Evolutionary conservation across 2,329 filamentous ascomycete genomes (phyloP), one percentile per base, ranked within the genome.

Genomic region (Metarhizium brunneum): DNA sequence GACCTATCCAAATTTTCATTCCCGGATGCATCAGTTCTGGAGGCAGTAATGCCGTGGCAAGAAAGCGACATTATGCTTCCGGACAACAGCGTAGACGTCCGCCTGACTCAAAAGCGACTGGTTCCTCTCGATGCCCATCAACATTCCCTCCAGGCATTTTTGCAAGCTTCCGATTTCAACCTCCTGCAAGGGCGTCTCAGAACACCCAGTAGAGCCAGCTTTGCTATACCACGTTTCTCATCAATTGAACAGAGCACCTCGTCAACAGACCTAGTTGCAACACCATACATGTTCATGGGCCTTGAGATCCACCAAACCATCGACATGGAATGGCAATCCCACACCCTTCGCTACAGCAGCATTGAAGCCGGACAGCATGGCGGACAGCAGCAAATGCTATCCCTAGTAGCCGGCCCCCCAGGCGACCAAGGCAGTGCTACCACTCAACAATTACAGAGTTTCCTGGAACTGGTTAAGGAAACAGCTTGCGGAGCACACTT

Each of bases 361-460:
- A 71, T 82, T 58, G 76, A 82, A 58, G 77, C 72, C 5, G 79
- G 79, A 0, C 71, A 72, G 52, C 75, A 77, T 56, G 76, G 75
- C 52, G 79, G 79, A 6, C 75, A 74, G 13, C 71, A 77, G n/a
- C 73, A 76, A 20, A 76, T 80, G 62, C 64, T 84, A 29, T 73
- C 69, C 2, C 69, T 84, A 18, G 57, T 62, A 20, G 55, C 59
- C 16, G 58, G 61, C 3, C 49, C n/a, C 11, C 51, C 52, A 2
- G 29, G 18, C 11, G 11, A 14, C 38, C 13, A 36, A 11, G 30
- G 48, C 14, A 32, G 18, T 6, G 49, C 48, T 1, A 6, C 36
- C 0, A 45, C 18, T 0, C 6, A n/a, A 4, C 50, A 18, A 40
- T 43, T 18, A 18, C 18, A 1, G 45, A 56, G 11, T 48, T 71